phyloP scores from a whole-genome alignment of 1,139 yeast genomes.

The Magnusiomyces tetraspermus region DNA sequence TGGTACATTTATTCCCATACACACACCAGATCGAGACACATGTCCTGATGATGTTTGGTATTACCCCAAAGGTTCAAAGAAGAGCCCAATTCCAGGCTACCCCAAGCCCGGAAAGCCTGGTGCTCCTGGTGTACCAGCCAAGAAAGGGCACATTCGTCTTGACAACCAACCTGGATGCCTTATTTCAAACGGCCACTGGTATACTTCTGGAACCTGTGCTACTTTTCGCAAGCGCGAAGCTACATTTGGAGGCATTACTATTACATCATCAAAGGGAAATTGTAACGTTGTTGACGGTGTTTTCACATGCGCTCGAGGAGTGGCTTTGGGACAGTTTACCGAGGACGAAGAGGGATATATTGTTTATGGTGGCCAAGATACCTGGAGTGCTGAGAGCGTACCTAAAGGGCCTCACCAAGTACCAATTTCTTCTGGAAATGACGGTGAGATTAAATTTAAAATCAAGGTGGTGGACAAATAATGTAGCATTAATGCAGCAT shows the following conservation, averaged over 20 bases:
- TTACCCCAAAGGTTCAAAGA: slow-evolving; percentile 48
- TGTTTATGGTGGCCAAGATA: slow-evolving; percentile 52
- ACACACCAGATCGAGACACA: slow-evolving; percentile 44
- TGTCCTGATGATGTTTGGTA: slow-evolving; percentile 65
- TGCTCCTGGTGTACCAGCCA: slow-evolving; percentile 17
- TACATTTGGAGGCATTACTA: slow-evolving; percentile 61
- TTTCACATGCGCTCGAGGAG: slow-evolving; percentile 31
- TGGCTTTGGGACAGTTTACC: slow-evolving; percentile 28
- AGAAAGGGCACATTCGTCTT: slow-evolving; percentile 43
- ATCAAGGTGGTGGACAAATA: slow-evolving; percentile 30
- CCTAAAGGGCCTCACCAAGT: slow-evolving; percentile 48
- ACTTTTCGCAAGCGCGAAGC: slow-evolving; percentile 45
- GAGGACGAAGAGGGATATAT: slow-evolving; percentile 28
- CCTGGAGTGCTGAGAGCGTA: slow-evolving; percentile 53
- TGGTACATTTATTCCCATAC: slow-evolving; percentile 59
- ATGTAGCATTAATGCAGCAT: neutral
- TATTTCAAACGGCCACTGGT: slow-evolving; percentile 81
- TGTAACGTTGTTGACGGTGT: slow-evolving; percentile 47
- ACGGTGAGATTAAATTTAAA: slow-evolving; percentile 37
- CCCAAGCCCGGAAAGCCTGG: slow-evolving; percentile 23
- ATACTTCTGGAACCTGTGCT: slow-evolving; percentile 78
- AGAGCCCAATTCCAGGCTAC: slow-evolving; percentile 29
- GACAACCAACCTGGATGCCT: slow-evolving; percentile 61
- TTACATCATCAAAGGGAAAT: slow-evolving; percentile 60
- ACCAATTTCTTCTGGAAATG: slow-evolving; percentile 43